A percentile compares a stretch with the other conserved stretches of the same genome.
Conservation (phyloP, 148 eudicot genomes). For the Rhododendron simsii region DNA sequence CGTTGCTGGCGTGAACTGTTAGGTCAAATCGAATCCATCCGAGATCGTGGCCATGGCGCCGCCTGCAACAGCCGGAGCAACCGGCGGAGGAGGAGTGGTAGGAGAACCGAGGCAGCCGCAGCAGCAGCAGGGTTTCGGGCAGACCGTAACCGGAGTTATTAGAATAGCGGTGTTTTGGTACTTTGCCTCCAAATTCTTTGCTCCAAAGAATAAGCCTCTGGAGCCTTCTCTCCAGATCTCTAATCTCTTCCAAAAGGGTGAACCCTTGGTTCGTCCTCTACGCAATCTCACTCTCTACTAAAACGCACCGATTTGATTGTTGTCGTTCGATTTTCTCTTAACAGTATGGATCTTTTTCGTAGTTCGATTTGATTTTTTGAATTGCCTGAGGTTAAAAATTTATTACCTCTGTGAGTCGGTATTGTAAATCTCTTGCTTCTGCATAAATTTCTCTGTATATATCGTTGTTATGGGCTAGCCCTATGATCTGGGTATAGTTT, state of each 20-base stretch:
- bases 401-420: not conserved
- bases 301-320: not conserved
- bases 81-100: constrained; percentile 32
- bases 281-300: not conserved
- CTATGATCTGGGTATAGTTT: not conserved
- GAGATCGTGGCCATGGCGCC: constrained; percentile 47
- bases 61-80: constrained; percentile 34
- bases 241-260: constrained; percentile 74
- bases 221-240: constrained; percentile 70
- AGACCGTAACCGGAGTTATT: constrained; percentile 61
- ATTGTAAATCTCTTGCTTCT: not conserved
- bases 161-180: constrained; percentile 82
- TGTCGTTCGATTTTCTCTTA: not conserved
- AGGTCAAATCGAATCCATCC: constrained; percentile 10
- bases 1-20: not conserved
- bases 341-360: not conserved
- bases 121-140: constrained; percentile 42
- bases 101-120: constrained; percentile 32
- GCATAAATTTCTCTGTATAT: not conserved
- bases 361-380: not conserved
- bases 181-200: constrained; percentile 84
- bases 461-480: not conserved
- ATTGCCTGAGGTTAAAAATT: not conserved
- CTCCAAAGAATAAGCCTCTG: constrained; percentile 45
- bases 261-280: constrained; percentile 52